Base-by-base conservation (phyloP, 768 basidiomycete species). In the Epithele typhae region DNA sequence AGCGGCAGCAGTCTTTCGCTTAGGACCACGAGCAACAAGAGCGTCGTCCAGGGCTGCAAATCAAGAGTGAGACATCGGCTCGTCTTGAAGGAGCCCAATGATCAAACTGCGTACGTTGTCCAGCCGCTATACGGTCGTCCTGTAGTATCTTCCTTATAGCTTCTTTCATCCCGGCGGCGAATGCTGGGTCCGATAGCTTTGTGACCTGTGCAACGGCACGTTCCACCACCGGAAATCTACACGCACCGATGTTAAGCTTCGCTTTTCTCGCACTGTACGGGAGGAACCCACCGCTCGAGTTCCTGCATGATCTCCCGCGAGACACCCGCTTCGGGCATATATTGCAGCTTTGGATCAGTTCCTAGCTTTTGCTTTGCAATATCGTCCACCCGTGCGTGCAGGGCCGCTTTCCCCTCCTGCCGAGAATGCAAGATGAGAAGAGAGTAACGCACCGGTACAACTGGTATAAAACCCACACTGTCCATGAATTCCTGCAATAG, bases 291-390 rank as follows among this genome's bases (percentile, higher is more conserved):
- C 85, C 84, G 75, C 62, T 86, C 82, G 23, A 88, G 68, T 58
- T 89, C 84, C 38, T 85, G 82, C 69, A 82, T 74, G 12, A 89
- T 64, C 53, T 87, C 85, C 46, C 73, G 67, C 52, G 78, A 69
- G n/a, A 78, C 66, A 9, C 64, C 63, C 2, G 84, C 81, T 38
- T 73, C 74, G 2, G 77, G 62, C 58, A 74, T 69, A 40, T 73
- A 72, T 12, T 76, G 68, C 37, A 85, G 60, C 52, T 76, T 76
- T 35, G 69, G 69, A 50, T 85, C 81, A 44, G 74, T 72, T 8
- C 54, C 61, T 22, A 87, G 64, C 46, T 77, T 74, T 52, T 80
- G 69, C 25, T 72, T 73, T 14, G 76, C 82, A 34, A 84, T 79
- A 41, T 82, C 79, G 42, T 81, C 76, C 39, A 86, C 74, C 7